Percentiles rank a stretch among this genome's conserved stretches.
Evolutionary conservation across 1,284 basidiomycete species (phyloP).

Genomic region (Moniliella sp.): DNA sequence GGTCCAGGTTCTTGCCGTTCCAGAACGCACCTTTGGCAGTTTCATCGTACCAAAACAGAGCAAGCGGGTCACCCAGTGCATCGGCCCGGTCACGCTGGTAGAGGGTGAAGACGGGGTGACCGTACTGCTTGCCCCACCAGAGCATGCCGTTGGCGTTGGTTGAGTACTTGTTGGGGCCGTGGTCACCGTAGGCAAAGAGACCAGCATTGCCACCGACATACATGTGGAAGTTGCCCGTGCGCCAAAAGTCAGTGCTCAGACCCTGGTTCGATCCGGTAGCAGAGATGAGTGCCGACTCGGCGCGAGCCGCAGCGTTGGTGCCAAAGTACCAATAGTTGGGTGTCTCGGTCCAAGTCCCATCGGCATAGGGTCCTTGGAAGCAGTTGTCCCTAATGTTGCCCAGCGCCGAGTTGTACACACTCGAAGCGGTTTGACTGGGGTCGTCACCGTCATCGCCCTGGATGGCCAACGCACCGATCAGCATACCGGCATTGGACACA

Average conservation of each 20-base stretch:
- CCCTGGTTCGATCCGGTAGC: slow-evolving; percentile 67
- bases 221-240: slow-evolving; percentile 76
- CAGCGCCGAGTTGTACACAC: slow-evolving; percentile 48
- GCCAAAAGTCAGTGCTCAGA: slow-evolving; percentile 43
- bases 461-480: slow-evolving; percentile 71
- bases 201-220: slow-evolving; percentile 62
- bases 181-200: slow-evolving; percentile 74
- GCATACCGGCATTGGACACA: slow-evolving; percentile 76
- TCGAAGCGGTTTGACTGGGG: slow-evolving; percentile 1
- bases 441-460: slow-evolving; percentile 38
- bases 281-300: slow-evolving; percentile 57
- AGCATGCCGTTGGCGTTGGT: slow-evolving; percentile 32
- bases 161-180: slow-evolving; percentile 82
- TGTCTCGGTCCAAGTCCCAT: slow-evolving; percentile 87
- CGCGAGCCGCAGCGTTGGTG: slow-evolving; percentile 76
- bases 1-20: slow-evolving; percentile 63
- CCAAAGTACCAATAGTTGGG: slow-evolving; percentile 46
- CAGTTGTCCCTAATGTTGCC: slow-evolving; percentile 62
- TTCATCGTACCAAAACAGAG: slow-evolving; percentile 94
- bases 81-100: slow-evolving; percentile 69
- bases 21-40: slow-evolving; percentile 69
- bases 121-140: slow-evolving; percentile 15
- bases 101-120: slow-evolving; percentile 51
- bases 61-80: slow-evolving; percentile 68
- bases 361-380: slow-evolving; percentile 41